A percentile compares a stretch with the other conserved stretches of the same genome.
These are phyloP conservation scores for Nannochloris sp. DNA, from an alignment of 139 green algal genomes.

Conservation along the genomic window DNA sequence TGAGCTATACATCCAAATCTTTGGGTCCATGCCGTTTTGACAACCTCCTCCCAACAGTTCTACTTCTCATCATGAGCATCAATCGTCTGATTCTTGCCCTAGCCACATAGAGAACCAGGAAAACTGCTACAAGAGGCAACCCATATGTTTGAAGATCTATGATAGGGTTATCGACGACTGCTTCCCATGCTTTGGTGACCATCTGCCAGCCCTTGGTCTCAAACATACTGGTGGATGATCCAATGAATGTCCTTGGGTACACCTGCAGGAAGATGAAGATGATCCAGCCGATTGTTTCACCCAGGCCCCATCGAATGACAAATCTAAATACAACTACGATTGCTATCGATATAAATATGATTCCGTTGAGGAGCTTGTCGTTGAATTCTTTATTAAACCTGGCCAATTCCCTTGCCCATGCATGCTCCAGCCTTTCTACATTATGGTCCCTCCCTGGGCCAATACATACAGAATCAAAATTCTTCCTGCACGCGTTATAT, in stretches of 20 bases:
- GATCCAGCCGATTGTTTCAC: constrained; percentile 54
- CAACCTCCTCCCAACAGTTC: background rate
- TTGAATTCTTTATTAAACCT: constrained; percentile 78
- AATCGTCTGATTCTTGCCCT: constrained; percentile 13
- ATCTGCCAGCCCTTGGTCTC: constrained; percentile 43
- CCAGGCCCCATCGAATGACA: constrained; percentile 33
- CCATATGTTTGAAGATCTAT: constrained; percentile 34
- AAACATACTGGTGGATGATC: constrained; percentile 39
- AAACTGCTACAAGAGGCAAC: constrained; percentile 11
- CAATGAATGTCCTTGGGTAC: constrained; percentile 42
- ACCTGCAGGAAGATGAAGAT: constrained; percentile 60
- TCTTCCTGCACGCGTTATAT: constrained; percentile 30
- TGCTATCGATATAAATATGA: constrained; percentile 44
- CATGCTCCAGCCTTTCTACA: constrained; percentile 32
- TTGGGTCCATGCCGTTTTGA: constrained; percentile 1
- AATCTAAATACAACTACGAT: constrained; percentile 57
- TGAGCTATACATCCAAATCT: constrained; percentile 20
- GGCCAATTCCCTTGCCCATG: constrained; percentile 34
- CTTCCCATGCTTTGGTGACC: constrained; percentile 44
- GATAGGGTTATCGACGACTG: constrained; percentile 38
- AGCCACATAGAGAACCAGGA: background rate
- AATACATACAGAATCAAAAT: constrained; percentile 44
- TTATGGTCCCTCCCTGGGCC: constrained; percentile 30
- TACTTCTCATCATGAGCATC: constrained; percentile 1
- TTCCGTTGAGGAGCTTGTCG: constrained; percentile 59